Evolutionary conservation across 2,329 filamentous ascomycete species (phyloP).

Genomic region (Cladobotryum mycophilum): DNA sequence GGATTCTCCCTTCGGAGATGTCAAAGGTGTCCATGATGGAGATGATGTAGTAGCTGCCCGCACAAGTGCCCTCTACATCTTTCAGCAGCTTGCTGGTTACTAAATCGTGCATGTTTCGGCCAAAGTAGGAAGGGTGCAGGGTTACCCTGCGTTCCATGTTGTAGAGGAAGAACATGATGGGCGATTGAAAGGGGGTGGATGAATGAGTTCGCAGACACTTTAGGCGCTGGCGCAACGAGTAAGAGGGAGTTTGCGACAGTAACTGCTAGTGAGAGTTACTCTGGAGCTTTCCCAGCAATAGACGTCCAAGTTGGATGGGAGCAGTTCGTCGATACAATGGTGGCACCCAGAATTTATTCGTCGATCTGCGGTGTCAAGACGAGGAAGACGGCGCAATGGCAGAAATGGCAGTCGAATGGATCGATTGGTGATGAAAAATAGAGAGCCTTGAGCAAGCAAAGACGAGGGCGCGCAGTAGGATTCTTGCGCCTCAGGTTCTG

Average conservation of each 20-base stretch:
- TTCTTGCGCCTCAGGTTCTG: slow-evolving; percentile 9
- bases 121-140: slow-evolving; percentile 95
- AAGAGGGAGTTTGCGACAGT: neutral
- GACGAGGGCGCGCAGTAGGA: slow-evolving; percentile 4
- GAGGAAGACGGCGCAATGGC: neutral
- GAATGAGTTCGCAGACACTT: neutral
- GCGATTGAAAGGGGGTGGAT: slow-evolving; percentile 8
- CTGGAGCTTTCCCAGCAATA: too few relatives aligned
- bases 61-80: slow-evolving; percentile 92
- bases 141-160: slow-evolving; percentile 93
- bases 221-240: neutral
- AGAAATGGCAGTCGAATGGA: neutral
- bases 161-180: slow-evolving; percentile 93
- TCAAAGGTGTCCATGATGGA: slow-evolving; percentile 96
- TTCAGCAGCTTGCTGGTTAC: slow-evolving; percentile 83
- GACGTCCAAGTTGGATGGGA: too few relatives aligned
- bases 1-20: slow-evolving; percentile 85
- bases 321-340: too few relatives aligned
- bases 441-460: slow-evolving; percentile 6
- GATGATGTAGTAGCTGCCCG: slow-evolving; percentile 94
- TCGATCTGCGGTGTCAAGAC: neutral
- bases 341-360: too few relatives aligned
- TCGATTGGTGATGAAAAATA: neutral
- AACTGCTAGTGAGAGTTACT: too few relatives aligned
- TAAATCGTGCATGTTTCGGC: slow-evolving; percentile 84